Evolutionary conservation across 441 rosid species (phyloP).

Genomic region (Erodium texanum): DNA sequence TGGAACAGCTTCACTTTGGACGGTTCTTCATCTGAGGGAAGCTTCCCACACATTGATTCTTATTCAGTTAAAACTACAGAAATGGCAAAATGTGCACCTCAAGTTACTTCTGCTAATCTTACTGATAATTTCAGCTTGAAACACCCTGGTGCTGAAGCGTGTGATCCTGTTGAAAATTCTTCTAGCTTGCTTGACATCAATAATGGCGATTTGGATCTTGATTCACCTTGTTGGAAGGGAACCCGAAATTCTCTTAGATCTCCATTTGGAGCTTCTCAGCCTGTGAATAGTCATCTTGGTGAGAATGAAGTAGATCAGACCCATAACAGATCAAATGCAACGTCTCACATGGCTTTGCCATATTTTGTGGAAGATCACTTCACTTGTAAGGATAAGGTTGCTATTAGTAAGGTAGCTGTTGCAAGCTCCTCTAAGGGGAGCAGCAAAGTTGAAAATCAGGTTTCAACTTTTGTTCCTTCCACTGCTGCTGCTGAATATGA

Average conservation of each 20-base stretch:
- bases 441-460: background rate
- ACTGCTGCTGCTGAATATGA: constrained; percentile 8
- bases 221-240: constrained; percentile 52
- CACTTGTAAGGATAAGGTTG: constrained; percentile 23
- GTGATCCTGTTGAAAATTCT: constrained; percentile 16
- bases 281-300: constrained; percentile 18
- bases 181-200: constrained; percentile 14
- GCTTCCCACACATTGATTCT: too few relatives aligned
- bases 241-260: constrained; percentile 18
- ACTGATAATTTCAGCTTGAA: constrained; percentile 15
- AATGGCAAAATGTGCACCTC: too few relatives aligned
- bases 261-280: constrained; percentile 16
- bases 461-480: too few relatives aligned
- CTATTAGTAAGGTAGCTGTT: constrained; percentile 17
- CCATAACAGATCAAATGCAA: constrained; percentile 23
- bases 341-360: constrained; percentile 16
- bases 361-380: constrained; percentile 13
- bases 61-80: constrained; percentile 9
- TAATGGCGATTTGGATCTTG: constrained; percentile 35
- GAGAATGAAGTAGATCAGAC: constrained; percentile 22
- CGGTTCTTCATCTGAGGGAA: background rate
- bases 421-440: constrained; percentile 16
- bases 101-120: constrained; percentile 15
- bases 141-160: constrained; percentile 10
- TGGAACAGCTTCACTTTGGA: constrained; percentile 7